Evolutionary conservation across 768 basidiomycete genomes (phyloP), one percentile per base, ranked within the genome.

Genomic region (Cyathus striatus): DNA sequence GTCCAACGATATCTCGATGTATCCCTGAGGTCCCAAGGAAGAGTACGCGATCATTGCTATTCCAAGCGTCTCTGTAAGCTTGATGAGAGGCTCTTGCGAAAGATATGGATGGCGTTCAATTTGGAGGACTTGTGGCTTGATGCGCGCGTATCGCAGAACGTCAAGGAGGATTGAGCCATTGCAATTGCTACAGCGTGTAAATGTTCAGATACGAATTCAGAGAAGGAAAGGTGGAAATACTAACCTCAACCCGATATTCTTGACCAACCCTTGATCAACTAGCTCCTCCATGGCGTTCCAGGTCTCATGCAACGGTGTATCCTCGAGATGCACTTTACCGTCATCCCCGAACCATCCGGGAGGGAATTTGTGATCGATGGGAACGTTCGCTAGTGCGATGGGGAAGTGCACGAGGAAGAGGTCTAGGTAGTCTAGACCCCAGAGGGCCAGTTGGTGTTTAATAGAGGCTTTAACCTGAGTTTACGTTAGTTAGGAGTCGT

Each of bases 331-430:
- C 23, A 89, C 79, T 53, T 78, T 80, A 46, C 76, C 76, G 55
- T 89, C 81, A 41, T 86, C 82, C 23, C 76, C 83, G 40, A 62
- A 78, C 91, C 91, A 93, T 57, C 83, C 88, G 6, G 89, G 81
- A 33, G 91, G 90, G 62, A 88, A 92, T 48, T 79, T 76, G 54
- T 80, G 77, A 17, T 58, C 56, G 35, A 85, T 85, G 56, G 89
- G 84, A 40, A 93, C 86, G 53, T 91, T 90, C 60, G 79, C 58
- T 49, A 95, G 70, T 22, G 90, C 66, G 49, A 93, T 71, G 16
- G 91, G 91, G 75, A 93, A 93, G 62, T 94, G 92, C 39, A 93
- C 68, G 33, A 87, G 66, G 72, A 78, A 89, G 37, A 90, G 66
- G 53, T 90, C 86, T 56, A 89, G 89, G 61, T 87, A 90, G 21